These are phyloP conservation scores for Populus ilicifolia DNA, from an alignment of 345 rosid genomes.

Conservation along the genomic window DNA sequence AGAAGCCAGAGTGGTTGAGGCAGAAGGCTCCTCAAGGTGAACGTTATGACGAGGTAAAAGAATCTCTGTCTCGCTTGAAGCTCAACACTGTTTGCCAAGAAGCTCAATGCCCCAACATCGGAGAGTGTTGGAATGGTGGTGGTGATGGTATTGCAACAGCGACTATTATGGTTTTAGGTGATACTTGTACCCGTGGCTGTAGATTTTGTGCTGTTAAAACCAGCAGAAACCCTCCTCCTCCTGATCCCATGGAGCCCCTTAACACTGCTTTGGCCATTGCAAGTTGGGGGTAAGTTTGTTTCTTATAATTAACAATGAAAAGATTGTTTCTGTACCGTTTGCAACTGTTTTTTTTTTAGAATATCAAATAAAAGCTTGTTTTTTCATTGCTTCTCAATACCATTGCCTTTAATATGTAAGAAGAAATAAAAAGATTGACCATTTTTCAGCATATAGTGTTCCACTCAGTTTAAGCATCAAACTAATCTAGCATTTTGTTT, in stretches of 20 bases:
- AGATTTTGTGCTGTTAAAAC: slow-evolving; percentile 99
- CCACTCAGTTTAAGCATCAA: not conserved
- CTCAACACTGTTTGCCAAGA: slow-evolving; percentile 95
- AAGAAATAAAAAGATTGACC: not conserved
- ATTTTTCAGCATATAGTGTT: not conserved
- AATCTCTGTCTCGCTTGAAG: slow-evolving; percentile 62
- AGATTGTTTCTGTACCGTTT: not conserved
- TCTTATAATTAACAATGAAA: not conserved
- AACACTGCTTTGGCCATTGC: slow-evolving; percentile 89
- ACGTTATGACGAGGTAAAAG: slow-evolving; percentile 69
- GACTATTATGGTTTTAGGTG: slow-evolving; percentile 95
- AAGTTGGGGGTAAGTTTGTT: slow-evolving; percentile 74
- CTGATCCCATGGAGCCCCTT: slow-evolving; percentile 90
- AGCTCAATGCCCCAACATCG: slow-evolving; percentile 97
- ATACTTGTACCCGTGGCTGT: slow-evolving; percentile 97
- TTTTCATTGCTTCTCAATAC: not conserved
- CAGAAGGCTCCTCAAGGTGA: slow-evolving; percentile 91
- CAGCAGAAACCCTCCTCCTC: slow-evolving; percentile 81
- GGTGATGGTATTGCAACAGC: slow-evolving; percentile 95
- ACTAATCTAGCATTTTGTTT: not conserved
- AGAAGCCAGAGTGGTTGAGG: slow-evolving; percentile 86
- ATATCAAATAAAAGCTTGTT: not conserved
- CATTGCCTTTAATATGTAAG: not conserved
- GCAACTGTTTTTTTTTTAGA: not conserved
- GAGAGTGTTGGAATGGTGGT: slow-evolving; percentile 99